Base-by-base conservation (phyloP, 2,329 filamentous ascomycete species). In the Pseudocercospora macadamiae region DNA sequence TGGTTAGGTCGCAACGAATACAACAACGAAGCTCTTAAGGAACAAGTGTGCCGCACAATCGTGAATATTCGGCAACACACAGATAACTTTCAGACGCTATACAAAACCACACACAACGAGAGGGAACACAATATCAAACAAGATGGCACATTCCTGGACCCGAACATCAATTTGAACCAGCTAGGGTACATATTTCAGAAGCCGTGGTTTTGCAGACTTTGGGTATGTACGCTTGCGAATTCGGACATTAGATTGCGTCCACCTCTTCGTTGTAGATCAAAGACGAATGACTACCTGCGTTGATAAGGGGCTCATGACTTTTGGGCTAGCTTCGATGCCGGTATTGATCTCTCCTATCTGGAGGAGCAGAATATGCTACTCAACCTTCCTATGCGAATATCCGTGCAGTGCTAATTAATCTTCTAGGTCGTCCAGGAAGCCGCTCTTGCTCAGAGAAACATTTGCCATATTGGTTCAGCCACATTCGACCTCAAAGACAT, bases 361-460 rank as follows among this genome's bases (percentile, higher is more conserved):
- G n/a, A n/a, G n/a, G n/a, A n/a, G n/a, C n/a, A n/a, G n/a, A n/a
- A n/a, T n/a, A 18, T 18, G 18, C 34, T 37, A 37, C 34, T 37
- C 34, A 37, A 37, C 12, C 18, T 37, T 37, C 2, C 34, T 19
- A 4, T 16, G 39, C 39, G 12, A 44, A 44, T 8, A 10, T 23
- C 39, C 18, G 9, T 32, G 6, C 12, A 7, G 12, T 32, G 28
- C 28, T 32, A 12, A 32, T 12, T 6, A 32, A 32, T n/a, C 16
- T 23, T 23, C 3, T 12, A 54, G 58, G 54, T 60, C n/a, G 32
- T 54, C 10, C 58, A 60, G 30, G 58, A 60, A 51, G 48, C 42
- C 3, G 37, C 42, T 19, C 49, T 47, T 32, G 58, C 58, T 9
- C 30, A 3, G 12, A 48, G 18, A 2, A 55, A 19, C 16, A 37